Percentiles rank a stretch among this genome's conserved stretches.
phyloP scores from a whole-genome alignment of 2,329 filamentous ascomycete species.

The Nothophoma quercina region DNA sequence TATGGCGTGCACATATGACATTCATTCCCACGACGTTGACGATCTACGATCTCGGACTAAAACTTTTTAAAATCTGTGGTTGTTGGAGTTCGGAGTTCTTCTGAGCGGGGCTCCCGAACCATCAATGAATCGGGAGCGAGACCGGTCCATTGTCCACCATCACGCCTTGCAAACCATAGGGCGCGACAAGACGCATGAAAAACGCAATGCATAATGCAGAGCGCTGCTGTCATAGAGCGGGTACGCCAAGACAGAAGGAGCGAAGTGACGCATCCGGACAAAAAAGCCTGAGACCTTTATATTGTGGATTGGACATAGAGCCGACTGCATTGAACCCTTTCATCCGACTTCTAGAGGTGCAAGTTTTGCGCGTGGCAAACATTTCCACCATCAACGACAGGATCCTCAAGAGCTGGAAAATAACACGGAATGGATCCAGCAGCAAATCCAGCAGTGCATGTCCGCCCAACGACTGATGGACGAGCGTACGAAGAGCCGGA shows the following conservation, averaged over 20 bases:
- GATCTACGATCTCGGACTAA: conserved; percentile 12
- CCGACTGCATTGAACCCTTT: not conserved
- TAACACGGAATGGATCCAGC: conserved; percentile 35
- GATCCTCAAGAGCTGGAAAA: not conserved
- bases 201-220: conserved; percentile 1
- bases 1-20: not conserved
- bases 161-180: conserved; percentile 10
- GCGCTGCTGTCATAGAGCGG: not conserved
- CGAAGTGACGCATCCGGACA: conserved; percentile 8
- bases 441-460: conserved; percentile 35
- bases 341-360: not conserved
- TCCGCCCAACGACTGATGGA: conserved; percentile 28
- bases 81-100: conserved; percentile 16
- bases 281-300: conserved; percentile 1
- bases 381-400: not conserved
- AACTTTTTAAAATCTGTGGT: not conserved
- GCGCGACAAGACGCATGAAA: not conserved
- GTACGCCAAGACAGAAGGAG: conserved; percentile 14
- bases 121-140: conserved; percentile 10
- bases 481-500: conserved; percentile 19
- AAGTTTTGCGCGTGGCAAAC: not conserved
- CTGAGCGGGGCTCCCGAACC: conserved; percentile 10
- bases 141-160: not conserved
- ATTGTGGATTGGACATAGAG: not conserved
- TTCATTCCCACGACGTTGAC: not conserved